These are phyloP conservation scores for Stachybotrys echinatus DNA, from an alignment of 2,329 filamentous ascomycete genomes.

Conservation along the genomic window DNA sequence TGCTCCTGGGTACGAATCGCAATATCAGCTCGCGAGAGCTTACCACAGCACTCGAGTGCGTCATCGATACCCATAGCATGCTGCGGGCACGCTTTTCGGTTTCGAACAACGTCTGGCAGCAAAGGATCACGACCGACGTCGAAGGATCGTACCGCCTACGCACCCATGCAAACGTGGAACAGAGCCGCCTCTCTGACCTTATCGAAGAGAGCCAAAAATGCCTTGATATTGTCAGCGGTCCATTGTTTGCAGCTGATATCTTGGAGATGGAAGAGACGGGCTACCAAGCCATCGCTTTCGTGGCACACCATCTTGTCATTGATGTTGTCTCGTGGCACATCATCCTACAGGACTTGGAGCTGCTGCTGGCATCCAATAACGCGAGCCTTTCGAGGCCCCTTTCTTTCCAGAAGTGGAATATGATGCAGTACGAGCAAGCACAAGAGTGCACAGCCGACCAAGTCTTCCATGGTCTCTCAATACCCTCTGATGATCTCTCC, in stretches of 20 bases:
- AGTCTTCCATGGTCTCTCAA: background rate
- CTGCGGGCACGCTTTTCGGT: slow-evolving; percentile 9
- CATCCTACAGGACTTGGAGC: slow-evolving; percentile 33
- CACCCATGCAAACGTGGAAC: background rate
- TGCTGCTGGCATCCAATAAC: slow-evolving; percentile 19
- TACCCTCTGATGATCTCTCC: slow-evolving; percentile 5
- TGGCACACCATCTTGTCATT: slow-evolving; percentile 26
- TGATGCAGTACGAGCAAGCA: slow-evolving; percentile 24
- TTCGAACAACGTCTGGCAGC: slow-evolving; percentile 1
- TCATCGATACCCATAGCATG: slow-evolving; percentile 12
- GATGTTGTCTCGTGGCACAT: slow-evolving; percentile 37
- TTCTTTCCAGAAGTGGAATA: slow-evolving; percentile 29
- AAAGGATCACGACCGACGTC: slow-evolving; percentile 5
- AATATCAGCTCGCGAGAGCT: slow-evolving; percentile 1
- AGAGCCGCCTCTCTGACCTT: background rate
- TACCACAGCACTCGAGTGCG: slow-evolving; percentile 1
- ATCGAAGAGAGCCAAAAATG: background rate
- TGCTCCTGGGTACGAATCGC: slow-evolving; percentile 5
- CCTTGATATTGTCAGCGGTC: slow-evolving; percentile 6
- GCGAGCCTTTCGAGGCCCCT: slow-evolving; percentile 10
- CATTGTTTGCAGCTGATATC: slow-evolving; percentile 7
- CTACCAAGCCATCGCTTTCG: slow-evolving; percentile 16
- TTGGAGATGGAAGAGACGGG: slow-evolving; percentile 6
- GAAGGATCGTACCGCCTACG: slow-evolving; percentile 3
- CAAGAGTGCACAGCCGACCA: background rate